Percentiles rank a stretch among this genome's conserved stretches.
Evolutionary conservation across 108 stramenopile species (phyloP).

Genomic region (Fistulifera solaris): DNA sequence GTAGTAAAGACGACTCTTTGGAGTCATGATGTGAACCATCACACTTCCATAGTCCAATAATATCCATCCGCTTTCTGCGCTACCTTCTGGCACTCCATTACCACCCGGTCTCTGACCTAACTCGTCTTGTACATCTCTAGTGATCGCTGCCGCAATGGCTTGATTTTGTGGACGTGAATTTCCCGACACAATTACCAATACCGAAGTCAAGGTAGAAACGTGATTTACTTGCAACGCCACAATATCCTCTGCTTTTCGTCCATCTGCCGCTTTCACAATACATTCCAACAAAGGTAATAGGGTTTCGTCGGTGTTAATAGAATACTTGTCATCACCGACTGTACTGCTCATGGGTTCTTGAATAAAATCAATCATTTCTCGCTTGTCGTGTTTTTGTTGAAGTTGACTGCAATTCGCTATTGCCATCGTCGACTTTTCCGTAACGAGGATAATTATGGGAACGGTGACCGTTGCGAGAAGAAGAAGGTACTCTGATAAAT

Average conservation of each 20-base stretch:
- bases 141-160: constrained; percentile 83
- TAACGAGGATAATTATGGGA: no score
- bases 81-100: constrained; percentile 77
- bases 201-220: constrained; percentile 65
- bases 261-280: constrained; percentile 74
- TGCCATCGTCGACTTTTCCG: no score
- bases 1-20: constrained; percentile 80
- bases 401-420: no score
- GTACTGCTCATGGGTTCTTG: constrained; percentile 3
- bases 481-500: no score
- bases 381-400: constrained; percentile 1
- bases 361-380: constrained; percentile 2
- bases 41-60: constrained; percentile 86
- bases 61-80: constrained; percentile 88
- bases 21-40: constrained; percentile 91
- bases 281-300: constrained; percentile 10
- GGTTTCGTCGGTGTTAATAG: no score
- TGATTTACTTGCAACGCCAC: constrained; percentile 64
- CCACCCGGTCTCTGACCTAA: constrained; percentile 36
- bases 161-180: constrained; percentile 89
- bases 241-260: constrained; percentile 81
- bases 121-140: constrained; percentile 59
- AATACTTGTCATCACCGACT: neutral
- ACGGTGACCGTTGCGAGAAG: no score
- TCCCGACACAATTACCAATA: constrained; percentile 68